A percentile compares a stretch with the other conserved stretches of the same genome.
Conservation (phyloP, 768 basidiomycete species). For the Daedaleopsis nitida region DNA sequence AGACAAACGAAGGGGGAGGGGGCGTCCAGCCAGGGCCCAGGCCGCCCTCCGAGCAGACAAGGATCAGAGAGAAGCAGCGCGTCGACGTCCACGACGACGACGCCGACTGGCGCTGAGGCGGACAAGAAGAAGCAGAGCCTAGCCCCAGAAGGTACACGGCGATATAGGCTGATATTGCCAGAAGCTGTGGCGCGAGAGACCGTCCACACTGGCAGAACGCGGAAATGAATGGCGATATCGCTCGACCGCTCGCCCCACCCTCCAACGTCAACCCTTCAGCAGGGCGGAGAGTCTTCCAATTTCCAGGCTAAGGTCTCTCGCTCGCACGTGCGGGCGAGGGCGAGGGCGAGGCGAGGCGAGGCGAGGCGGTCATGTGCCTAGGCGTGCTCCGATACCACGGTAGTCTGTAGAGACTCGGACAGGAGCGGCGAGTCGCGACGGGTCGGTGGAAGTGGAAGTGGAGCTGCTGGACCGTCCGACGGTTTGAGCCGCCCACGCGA, state of each 20-base stretch:
- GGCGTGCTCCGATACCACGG: neutral
- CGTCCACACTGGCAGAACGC: too few species aligned
- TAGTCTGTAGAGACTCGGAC: neutral
- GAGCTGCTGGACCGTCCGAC: too few species aligned
- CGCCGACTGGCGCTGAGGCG: neutral
- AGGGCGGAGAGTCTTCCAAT: neutral
- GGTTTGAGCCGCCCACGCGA: neutral
- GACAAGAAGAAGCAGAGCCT: neutral
- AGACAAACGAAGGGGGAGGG: too few species aligned
- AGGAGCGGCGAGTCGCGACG: too few species aligned
- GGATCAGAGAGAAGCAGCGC: slow-evolving; percentile 5
- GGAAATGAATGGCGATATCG: neutral
- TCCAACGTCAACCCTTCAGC: too few species aligned
- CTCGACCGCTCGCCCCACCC: neutral
- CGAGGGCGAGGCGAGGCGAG: neutral
- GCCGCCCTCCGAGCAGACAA: slow-evolving; percentile 4
- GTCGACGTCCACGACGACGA: neutral
- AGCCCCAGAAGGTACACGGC: too few species aligned
- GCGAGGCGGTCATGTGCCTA: slow-evolving; percentile 3
- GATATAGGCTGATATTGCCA: too few species aligned
- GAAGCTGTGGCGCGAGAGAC: too few species aligned
- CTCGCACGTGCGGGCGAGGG: too few species aligned
- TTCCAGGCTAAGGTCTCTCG: too few species aligned
- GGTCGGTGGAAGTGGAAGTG: too few species aligned
- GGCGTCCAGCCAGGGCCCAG: too few species aligned